A percentile compares a stretch with the other conserved stretches of the same genome.
Evolutionary conservation across 352 stramenopile genomes (phyloP).

Genomic region (Phytophthora idaei): DNA sequence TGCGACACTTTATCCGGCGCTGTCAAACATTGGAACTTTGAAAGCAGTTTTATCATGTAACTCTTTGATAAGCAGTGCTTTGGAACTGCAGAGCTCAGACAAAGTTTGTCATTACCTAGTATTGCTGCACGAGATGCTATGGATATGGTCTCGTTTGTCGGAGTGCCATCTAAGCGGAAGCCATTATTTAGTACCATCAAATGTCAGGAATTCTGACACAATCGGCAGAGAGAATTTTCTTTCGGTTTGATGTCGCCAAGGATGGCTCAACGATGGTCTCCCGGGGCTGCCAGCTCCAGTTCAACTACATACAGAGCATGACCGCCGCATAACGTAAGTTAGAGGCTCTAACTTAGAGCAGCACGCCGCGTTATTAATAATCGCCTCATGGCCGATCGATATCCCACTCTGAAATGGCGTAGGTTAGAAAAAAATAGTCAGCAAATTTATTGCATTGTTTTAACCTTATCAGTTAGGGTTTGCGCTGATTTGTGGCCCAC

Average conservation of each 20-base stretch:
- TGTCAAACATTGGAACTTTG: not conserved
- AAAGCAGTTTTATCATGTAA: not conserved
- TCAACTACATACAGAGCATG: not conserved
- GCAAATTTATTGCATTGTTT: not conserved
- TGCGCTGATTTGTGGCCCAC: not conserved
- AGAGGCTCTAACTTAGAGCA: too few relatives aligned
- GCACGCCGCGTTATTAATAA: too few relatives aligned
- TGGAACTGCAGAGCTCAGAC: not conserved
- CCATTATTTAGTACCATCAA: too few relatives aligned
- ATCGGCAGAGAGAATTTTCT: conserved; percentile 5
- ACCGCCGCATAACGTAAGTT: too few relatives aligned
- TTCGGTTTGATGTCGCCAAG: too few relatives aligned
- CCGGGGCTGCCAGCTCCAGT: not conserved
- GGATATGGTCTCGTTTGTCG: too few relatives aligned
- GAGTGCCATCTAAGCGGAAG: too few relatives aligned
- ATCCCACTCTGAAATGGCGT: conserved; percentile 12
- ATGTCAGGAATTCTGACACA: too few relatives aligned
- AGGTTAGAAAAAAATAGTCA: conserved; percentile 17
- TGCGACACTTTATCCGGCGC: conserved; percentile 11
- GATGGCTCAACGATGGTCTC: too few relatives aligned
- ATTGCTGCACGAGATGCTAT: too few relatives aligned
- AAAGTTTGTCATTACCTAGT: not conserved
- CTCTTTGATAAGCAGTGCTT: not conserved
- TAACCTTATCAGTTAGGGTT: not conserved
- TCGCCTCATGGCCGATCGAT: not conserved